These are phyloP conservation scores for Rhododendron kiyosumense DNA, from an alignment of 148 eudicot genomes.

Conservation along the genomic window DNA sequence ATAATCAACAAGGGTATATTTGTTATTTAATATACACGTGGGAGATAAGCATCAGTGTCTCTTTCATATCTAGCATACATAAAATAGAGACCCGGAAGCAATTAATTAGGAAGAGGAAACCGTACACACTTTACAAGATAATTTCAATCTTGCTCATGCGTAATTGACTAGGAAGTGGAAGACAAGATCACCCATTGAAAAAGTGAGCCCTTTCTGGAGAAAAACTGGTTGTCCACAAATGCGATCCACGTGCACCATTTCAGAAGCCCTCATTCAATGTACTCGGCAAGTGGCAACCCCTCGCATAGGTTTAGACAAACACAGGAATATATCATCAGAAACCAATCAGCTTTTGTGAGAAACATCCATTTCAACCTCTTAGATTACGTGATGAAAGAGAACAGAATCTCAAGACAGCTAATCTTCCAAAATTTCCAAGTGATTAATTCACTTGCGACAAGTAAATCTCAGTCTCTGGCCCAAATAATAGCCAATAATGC, in stretches of 20 bases:
- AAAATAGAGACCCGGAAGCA: neutral
- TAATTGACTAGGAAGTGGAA: neutral
- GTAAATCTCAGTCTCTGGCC: neutral
- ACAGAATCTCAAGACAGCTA: neutral
- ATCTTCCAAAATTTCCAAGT: conserved; percentile 3
- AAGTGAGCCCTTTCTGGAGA: neutral
- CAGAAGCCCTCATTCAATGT: conserved; percentile 3
- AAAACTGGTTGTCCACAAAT: neutral
- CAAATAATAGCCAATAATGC: neutral
- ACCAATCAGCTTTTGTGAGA: neutral
- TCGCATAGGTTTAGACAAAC: neutral
- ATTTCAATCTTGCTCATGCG: neutral
- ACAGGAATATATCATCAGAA: neutral
- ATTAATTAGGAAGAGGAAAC: neutral
- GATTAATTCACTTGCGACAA: neutral
- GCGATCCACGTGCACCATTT: neutral
- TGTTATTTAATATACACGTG: neutral
- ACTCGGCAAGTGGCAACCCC: neutral
- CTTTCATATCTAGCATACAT: neutral
- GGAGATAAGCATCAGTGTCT: neutral
- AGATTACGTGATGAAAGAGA: neutral
- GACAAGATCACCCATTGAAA: neutral
- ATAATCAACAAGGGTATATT: neutral
- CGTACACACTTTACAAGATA: neutral
- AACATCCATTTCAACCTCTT: neutral